Conservation (phyloP, 2,329 filamentous ascomycete species). For the Cryphonectria parasitica region DNA sequence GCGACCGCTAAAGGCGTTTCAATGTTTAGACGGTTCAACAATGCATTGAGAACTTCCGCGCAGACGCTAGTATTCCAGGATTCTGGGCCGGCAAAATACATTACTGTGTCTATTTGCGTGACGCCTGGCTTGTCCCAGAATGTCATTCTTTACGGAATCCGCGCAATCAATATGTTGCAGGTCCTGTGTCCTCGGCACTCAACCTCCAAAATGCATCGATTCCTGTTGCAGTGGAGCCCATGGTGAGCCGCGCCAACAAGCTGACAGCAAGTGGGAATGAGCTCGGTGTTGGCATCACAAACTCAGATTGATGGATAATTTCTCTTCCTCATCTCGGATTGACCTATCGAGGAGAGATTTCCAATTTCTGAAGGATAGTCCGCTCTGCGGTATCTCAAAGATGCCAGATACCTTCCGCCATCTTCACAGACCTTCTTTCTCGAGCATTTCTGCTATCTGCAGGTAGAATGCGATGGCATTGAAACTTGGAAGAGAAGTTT, state of each 20-base stretch:
- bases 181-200: background rate
- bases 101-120: background rate
- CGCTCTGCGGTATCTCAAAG: background rate
- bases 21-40: too few species aligned
- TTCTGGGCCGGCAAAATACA: background rate
- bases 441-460: slow-evolving; percentile 70
- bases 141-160: background rate
- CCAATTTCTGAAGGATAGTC: background rate
- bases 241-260: too few species aligned
- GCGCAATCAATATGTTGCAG: background rate
- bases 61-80: background rate
- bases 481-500: slow-evolving; percentile 48
- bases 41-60: background rate
- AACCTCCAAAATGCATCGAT: background rate
- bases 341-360: background rate
- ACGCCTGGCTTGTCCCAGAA: background rate
- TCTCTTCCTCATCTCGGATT: background rate
- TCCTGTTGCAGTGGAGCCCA: too few species aligned
- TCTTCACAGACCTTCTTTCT: slow-evolving; percentile 60
- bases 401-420: slow-evolving; percentile 36
- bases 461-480: slow-evolving; percentile 72
- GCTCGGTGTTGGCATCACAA: background rate
- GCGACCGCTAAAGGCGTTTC: background rate
- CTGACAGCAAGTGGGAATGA: too few species aligned
- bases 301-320: background rate